Base-by-base conservation (phyloP, 2,329 filamentous ascomycete species). In the Trichoderma semiorbis region DNA sequence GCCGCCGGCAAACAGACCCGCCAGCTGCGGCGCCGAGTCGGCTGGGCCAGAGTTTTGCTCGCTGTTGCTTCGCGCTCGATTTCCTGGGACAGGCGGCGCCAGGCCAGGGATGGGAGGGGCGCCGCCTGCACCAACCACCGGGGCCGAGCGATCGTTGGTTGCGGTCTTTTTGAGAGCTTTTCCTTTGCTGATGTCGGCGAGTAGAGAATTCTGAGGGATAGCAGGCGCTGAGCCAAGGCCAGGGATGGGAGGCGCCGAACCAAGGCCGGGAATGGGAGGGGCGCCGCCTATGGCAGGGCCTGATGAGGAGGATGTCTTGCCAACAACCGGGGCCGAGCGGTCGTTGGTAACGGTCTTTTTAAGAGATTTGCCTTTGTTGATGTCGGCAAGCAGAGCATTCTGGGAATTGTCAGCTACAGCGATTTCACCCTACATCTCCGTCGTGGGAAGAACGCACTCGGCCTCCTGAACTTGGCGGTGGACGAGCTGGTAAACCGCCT, bases 341-440 rank as follows among this genome's bases (percentile, higher is more conserved):
- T 98, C 95, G 82, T 98, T 98, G 76, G 95, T 93, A 70, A 94
- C 91, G 36, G 93, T 87, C 82, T 97, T 98, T 83, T 92, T 97
- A 72, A 98, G 86, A 73, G 85, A 84, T 75, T 84, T 87, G 75
- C 95, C 96, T 81, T 97, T 97, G 75, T 86, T 85, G 76, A 99
- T 99, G 81, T 98, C 95, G 78, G 90, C 88, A 58, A 98, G 88
- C 43, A 99, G 87, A 69, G 95, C 95, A 77, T 92, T 92, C 95
- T 98, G 5, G 4, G n/a, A 47, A 47, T 21, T 21, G 68, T 75
- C 77, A 70, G 73, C 69, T 34, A 67, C 34, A 47, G 32, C 3
- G 24, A 53, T 39, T 14, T 6, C 47, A 24, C 11, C 6, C 24
- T 7, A 24, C 30, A 10, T n/a, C 24, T 14, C n/a, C 4, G 36